Evolutionary conservation across 2,329 filamentous ascomycete species (phyloP).

Genomic region (Diaporthe citri): DNA sequence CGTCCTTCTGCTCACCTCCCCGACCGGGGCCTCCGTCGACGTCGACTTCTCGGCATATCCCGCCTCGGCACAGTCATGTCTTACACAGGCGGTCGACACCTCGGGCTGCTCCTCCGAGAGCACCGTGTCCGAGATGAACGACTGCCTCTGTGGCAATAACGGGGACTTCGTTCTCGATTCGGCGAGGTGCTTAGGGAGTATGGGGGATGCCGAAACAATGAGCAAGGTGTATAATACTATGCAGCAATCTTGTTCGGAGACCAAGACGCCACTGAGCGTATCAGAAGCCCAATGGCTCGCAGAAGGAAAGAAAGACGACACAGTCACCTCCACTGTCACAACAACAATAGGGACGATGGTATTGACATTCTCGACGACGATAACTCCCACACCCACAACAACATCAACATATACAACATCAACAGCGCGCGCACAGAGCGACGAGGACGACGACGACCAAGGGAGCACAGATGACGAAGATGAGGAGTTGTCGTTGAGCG

Average conservation of each 20-base stretch:
- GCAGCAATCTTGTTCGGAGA: constrained; percentile 27
- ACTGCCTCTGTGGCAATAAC: constrained; percentile 63
- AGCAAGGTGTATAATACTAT: constrained; percentile 29
- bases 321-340: constrained; percentile 32
- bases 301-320: neutral
- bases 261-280: constrained; percentile 33
- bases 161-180: constrained; percentile 62
- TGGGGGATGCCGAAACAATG: neutral
- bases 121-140: constrained; percentile 56
- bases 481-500: constrained; percentile 9
- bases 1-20: constrained; percentile 17
- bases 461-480: neutral
- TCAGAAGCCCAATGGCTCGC: constrained; percentile 23
- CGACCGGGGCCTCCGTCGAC: constrained; percentile 1
- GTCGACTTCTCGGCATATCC: constrained; percentile 60
- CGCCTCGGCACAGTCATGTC: constrained; percentile 55
- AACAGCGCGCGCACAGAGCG: neutral
- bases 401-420: neutral
- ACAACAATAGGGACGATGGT: constrained; percentile 29
- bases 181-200: constrained; percentile 59
- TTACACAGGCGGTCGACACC: constrained; percentile 55
- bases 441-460: neutral
- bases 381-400: constrained; percentile 13
- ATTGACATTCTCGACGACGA: constrained; percentile 30
- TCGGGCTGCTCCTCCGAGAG: constrained; percentile 56